Conservation (phyloP, 192 early-diverging fungal genomes). For the Geranomyces variabilis region DNA sequence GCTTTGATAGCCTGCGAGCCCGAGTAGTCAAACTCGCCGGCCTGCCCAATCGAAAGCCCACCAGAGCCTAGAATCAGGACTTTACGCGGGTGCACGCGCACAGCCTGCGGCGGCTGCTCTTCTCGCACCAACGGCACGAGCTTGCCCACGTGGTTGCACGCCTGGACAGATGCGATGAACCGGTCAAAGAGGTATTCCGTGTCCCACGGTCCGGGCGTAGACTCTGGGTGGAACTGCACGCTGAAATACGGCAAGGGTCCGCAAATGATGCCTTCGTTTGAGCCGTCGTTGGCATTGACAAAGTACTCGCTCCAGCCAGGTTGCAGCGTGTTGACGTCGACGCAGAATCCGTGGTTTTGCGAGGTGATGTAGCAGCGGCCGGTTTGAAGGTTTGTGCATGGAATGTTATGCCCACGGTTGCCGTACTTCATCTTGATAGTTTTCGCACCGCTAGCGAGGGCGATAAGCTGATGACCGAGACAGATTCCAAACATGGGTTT, state of each 20-base stretch:
- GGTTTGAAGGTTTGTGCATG: constrained; percentile 93
- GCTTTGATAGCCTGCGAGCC: constrained; percentile 98
- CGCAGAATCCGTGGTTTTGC: constrained; percentile 98
- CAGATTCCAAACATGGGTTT: constrained; percentile 99
- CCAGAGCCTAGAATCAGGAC: constrained; percentile 96
- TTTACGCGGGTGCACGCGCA: constrained; percentile 78
- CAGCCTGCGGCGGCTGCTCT: constrained; percentile 36
- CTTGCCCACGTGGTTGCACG: constrained; percentile 66
- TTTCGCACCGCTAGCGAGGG: constrained; percentile 88
- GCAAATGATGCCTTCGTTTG: constrained; percentile 98
- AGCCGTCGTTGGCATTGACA: constrained; percentile 97
- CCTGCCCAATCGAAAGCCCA: constrained; percentile 97
- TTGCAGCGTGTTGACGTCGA: constrained; percentile 79
- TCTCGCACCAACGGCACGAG: constrained; percentile 76
- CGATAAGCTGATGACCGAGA: constrained; percentile 96
- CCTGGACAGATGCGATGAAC: constrained; percentile 79
- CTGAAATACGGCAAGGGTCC: constrained; percentile 88
- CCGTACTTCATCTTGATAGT: constrained; percentile 98
- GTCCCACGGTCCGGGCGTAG: constrained; percentile 93
- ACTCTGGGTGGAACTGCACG: constrained; percentile 99
- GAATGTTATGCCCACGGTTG: constrained; percentile 99
- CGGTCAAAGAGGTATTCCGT: constrained; percentile 97
- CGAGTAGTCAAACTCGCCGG: constrained; percentile 99
- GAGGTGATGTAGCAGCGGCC: constrained; percentile 98
- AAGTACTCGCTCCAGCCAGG: constrained; percentile 83